Conservation (phyloP, 768 basidiomycete species). For the Phanerodontia chrysosporium region DNA sequence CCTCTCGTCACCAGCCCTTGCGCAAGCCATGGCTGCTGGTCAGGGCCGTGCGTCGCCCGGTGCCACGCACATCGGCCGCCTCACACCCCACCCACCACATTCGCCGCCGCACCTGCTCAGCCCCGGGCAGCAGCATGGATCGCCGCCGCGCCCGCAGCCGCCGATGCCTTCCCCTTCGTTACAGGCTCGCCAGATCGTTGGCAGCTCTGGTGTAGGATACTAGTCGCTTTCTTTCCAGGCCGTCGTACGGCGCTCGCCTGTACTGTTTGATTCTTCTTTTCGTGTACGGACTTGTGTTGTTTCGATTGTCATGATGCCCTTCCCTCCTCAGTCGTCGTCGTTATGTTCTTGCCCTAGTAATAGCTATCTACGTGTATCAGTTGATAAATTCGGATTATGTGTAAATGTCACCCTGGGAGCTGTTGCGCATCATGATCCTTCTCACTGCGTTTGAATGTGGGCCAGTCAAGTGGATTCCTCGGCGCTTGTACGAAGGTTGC, state of each 20-base stretch:
- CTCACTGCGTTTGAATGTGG: too few species aligned
- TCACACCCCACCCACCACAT: constrained; percentile 24
- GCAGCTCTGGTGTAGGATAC: constrained; percentile 24
- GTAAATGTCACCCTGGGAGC: neutral
- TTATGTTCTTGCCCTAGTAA: constrained; percentile 4
- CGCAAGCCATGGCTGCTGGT: constrained; percentile 6
- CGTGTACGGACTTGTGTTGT: neutral
- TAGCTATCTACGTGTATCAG: constrained; percentile 7
- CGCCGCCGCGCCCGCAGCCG: constrained; percentile 27
- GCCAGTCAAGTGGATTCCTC: too few species aligned
- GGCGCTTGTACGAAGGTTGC: too few species aligned
- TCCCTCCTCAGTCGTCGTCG: constrained; percentile 6
- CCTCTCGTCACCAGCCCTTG: constrained; percentile 10
- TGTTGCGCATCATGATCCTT: too few species aligned
- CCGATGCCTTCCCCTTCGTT: constrained; percentile 29
- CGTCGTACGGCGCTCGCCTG: neutral
- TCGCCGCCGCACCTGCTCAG: constrained; percentile 27
- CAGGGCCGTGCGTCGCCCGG: constrained; percentile 22
- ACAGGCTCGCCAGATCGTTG: constrained; percentile 29
- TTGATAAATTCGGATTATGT: constrained; percentile 1
- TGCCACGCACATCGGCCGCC: constrained; percentile 20
- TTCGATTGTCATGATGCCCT: neutral
- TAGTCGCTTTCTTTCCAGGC: neutral
- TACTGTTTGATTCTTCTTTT: neutral
- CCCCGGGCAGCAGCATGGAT: constrained; percentile 26